Conservation (phyloP, 2,329 filamentous ascomycete genomes). For the Neoascochyta sp. region DNA sequence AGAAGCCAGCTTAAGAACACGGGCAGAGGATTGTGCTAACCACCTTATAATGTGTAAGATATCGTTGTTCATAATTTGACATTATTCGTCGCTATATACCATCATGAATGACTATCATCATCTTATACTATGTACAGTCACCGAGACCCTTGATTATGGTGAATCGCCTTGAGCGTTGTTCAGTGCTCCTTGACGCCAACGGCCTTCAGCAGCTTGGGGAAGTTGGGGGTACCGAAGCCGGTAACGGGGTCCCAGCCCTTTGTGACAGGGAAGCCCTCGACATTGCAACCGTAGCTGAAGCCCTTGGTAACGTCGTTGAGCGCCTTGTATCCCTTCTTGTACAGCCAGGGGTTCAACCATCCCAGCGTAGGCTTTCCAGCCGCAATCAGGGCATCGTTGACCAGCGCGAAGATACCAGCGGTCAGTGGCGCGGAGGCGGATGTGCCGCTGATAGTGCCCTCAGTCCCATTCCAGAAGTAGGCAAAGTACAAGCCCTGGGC, state of each 20-base stretch:
- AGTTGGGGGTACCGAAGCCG: slow-evolving; percentile 34
- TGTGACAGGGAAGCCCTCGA: slow-evolving; percentile 33
- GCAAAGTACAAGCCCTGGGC: slow-evolving; percentile 54
- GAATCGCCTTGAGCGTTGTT: too few species aligned
- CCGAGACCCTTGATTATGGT: slow-evolving; percentile 1
- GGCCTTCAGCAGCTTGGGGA: slow-evolving; percentile 26
- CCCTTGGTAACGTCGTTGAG: slow-evolving; percentile 49
- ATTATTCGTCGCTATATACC: slow-evolving; percentile 6
- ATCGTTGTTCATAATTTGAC: slow-evolving; percentile 6
- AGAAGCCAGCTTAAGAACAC: too few species aligned
- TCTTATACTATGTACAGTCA: slow-evolving; percentile 3
- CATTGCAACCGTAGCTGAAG: slow-evolving; percentile 38
- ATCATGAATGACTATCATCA: not conserved
- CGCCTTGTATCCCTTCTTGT: slow-evolving; percentile 46
- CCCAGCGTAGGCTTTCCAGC: slow-evolving; percentile 51
- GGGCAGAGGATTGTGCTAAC: too few species aligned
- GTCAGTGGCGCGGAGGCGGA: slow-evolving; percentile 57
- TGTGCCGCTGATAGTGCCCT: slow-evolving; percentile 48
- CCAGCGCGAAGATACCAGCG: slow-evolving; percentile 56
- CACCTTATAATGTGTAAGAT: too few species aligned
- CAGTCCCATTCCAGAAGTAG: slow-evolving; percentile 42
- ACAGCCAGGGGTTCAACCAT: slow-evolving; percentile 61
- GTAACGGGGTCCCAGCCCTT: slow-evolving; percentile 40
- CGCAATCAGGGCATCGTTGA: slow-evolving; percentile 59
- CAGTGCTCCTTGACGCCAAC: slow-evolving; percentile 16